Base-by-base conservation (phyloP, 2,329 filamentous ascomycete genomes). In the Bipolaris sorokiniana region DNA sequence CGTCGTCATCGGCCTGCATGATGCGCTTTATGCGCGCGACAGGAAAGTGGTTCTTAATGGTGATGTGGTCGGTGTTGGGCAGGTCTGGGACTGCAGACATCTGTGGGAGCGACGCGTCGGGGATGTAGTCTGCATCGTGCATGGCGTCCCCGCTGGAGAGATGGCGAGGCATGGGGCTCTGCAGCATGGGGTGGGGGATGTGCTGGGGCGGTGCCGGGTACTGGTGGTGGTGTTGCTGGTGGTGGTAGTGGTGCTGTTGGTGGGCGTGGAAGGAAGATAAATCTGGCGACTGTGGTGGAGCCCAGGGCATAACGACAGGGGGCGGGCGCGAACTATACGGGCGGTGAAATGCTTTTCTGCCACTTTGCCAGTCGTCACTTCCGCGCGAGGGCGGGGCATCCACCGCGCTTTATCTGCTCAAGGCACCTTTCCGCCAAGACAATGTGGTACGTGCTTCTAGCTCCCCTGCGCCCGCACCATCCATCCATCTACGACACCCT, bases 1-100 rank as follows among this genome's bases (percentile, higher is more conserved):
- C 93, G 75, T 99, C 95, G 73, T 99, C 95, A 72, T 99, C 95
- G 10, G 94, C 94, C 79, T 99, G 95, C 95, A 99, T 98, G 71
- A 99, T 98, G 49, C 95, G 88, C 83, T 99, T 99, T 81, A 99
- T 99, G 61, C 95, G 86, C 13, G 95, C 95, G 31, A 96, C 96
- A 1, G 95, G 95, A 71, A 99, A 99, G 71, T 97, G 97, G 33
- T 94, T 98, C 77, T 87, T 91, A 68, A 99, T 92, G 41, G 92
- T 77, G 79, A 97, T 79, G 76, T 85, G 76, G 79, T 87, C 77
- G 20, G 66, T 65, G 51, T 62, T 66, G 15, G 64, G 76, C 71
- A 40, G 70, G 67, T 40, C 73, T 61, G 36, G 47, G 67, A 62
- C 69, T 49, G 67, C 63, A 36, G 15, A 38, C 45, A 46, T 61